Conservation (phyloP, 306 rosid genomes). For the Canavalia ensiformis region DNA sequence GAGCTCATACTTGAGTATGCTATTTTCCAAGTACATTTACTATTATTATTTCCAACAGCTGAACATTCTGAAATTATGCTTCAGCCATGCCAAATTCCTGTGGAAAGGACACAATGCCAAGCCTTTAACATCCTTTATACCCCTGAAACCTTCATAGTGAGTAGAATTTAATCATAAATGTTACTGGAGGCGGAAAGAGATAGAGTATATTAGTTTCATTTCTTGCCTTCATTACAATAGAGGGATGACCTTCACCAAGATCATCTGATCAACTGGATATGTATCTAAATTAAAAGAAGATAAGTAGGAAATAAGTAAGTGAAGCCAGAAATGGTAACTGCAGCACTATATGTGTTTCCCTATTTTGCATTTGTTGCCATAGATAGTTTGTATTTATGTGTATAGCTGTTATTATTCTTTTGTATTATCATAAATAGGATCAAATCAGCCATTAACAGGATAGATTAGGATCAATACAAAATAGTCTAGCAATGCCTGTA, state of each 20-base stretch:
- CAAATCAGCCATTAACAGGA: too few species aligned
- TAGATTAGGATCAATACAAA: too few species aligned
- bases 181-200: conserved; percentile 10
- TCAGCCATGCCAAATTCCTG: neutral
- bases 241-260: neutral
- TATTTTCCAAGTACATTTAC: neutral
- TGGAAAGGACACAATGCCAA: neutral
- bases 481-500: too few species aligned
- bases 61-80: neutral
- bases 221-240: conserved; percentile 1
- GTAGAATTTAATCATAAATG: conserved; percentile 4
- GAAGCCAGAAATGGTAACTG: neutral
- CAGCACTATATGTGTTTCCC: conserved; percentile 13
- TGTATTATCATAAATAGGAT: too few species aligned
- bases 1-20: too few species aligned
- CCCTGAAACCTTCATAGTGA: conserved; percentile 12
- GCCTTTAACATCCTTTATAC: conserved; percentile 9
- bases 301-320: conserved; percentile 15
- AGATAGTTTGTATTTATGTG: too few species aligned
- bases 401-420: too few species aligned
- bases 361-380: conserved; percentile 18
- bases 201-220: neutral
- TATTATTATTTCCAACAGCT: neutral
- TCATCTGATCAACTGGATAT: neutral
- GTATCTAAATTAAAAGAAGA: conserved; percentile 6